phyloP scores from a whole-genome alignment of 1,284 basidiomycete species.

The Ustilago nuda region DNA sequence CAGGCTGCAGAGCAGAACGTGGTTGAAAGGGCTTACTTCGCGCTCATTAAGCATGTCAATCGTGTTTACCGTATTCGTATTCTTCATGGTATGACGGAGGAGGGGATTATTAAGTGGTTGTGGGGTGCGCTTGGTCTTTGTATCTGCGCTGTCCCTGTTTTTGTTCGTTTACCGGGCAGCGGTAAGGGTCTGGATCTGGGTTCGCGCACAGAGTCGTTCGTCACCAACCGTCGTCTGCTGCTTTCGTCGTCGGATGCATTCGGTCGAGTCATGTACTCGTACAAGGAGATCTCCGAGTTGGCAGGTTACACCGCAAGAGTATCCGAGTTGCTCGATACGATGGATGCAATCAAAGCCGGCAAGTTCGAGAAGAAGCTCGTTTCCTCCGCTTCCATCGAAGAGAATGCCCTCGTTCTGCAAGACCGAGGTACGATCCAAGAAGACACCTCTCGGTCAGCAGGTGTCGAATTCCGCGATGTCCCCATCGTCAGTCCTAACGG shows the following conservation, averaged over 20 bases:
- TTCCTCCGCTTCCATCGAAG: conserved; percentile 77
- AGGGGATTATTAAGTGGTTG: conserved; percentile 93
- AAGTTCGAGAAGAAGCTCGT: conserved; percentile 89
- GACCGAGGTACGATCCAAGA: conserved; percentile 78
- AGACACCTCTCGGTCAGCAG: conserved; percentile 66
- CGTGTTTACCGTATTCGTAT: conserved; percentile 83
- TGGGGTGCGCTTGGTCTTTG: conserved; percentile 95
- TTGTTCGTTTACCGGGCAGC: conserved; percentile 83
- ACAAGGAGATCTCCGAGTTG: conserved; percentile 90
- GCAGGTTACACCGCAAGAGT: conserved; percentile 96
- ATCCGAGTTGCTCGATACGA: conserved; percentile 87
- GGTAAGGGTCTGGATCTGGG: conserved; percentile 62
- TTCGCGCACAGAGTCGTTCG: conserved; percentile 74
- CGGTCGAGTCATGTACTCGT: conserved; percentile 86
- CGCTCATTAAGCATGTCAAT: conserved; percentile 88
- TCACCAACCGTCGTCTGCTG: conserved; percentile 90
- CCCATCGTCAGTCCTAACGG: conserved; percentile 97
- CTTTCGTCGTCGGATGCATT: conserved; percentile 76
- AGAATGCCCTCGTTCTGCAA: conserved; percentile 82
- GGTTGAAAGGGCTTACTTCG: conserved; percentile 89
- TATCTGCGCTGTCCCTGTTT: conserved; percentile 93
- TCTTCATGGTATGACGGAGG: conserved; percentile 84
- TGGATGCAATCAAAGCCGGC: conserved; percentile 85
- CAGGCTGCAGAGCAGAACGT: conserved; percentile 92
- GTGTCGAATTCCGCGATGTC: conserved; percentile 90